Evolutionary conservation across 2,329 filamentous ascomycete species (phyloP), one percentile per base, ranked within the genome.

Genomic region (Claviceps fusiformis): DNA sequence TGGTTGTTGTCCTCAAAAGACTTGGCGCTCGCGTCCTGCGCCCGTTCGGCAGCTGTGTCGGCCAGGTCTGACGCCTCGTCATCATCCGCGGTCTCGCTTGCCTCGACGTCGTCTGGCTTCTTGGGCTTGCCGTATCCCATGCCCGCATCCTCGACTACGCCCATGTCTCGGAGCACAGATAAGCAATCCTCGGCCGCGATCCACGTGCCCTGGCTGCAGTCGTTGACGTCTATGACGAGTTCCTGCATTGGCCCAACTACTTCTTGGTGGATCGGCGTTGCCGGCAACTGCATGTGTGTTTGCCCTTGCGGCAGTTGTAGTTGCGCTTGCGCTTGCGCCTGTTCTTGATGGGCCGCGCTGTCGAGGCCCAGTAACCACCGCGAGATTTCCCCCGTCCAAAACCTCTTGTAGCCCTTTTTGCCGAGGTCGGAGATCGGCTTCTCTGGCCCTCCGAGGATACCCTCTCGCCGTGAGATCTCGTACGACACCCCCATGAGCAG

Each of bases 401-500:
- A 96, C 6, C 87, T 78, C 62, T 79, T 78, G 70, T 97, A 97
- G 3, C 89, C 89, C 64, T 82, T 86, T 61, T 82, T 81, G 1
- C 92, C 92, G 50, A 95, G 78, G 58, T 92, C 87, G 24, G 87
- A 93, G 48, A 97, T 84, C 10, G 92, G 93, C 68, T 95, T 93
- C 73, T 98, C 93, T 0, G 93, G 93, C 0, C 93, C 92, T 41
- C 93, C 93, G 33, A 96, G 78, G 47, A 92, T 77, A 7, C 84
- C 83, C 65, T 97, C 91, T 55, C 87, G 81, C 50, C 84, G 81
- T 24, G 90, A 92, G 50, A 98, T 85, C 68, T 93, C 91, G 70
- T 98, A 98, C 43, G 88, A 95, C 2, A 93, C 82, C 5, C 89
- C 90, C 82, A 98, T 97, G 37, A 98, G 77, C 52, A 97, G 73